These are phyloP conservation scores for Cytospora paraplurivora DNA, from an alignment of 2,329 filamentous ascomycete species.

Conservation along the genomic window DNA sequence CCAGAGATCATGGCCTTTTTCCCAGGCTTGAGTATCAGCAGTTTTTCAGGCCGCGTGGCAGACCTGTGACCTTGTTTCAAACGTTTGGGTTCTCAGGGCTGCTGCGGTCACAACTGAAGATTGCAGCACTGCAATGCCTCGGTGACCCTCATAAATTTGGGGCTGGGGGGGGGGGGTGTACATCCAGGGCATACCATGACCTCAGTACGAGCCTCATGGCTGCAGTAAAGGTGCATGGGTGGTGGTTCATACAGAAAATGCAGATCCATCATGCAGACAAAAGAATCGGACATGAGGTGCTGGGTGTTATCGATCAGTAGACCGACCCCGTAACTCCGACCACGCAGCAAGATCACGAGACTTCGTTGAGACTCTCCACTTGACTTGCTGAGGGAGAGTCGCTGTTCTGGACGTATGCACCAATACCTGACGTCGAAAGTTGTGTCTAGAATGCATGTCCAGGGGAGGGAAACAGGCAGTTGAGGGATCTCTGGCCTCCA, in stretches of 20 bases:
- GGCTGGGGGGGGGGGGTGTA: not conserved
- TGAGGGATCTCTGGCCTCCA: too few relatives aligned
- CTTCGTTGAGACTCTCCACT: too few relatives aligned
- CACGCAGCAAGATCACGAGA: too few relatives aligned
- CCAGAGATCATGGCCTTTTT: not conserved
- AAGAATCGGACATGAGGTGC: too few relatives aligned
- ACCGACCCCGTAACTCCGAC: too few relatives aligned
- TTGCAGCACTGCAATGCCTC: not conserved
- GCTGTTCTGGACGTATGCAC: too few relatives aligned
- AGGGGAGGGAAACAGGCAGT: too few relatives aligned
- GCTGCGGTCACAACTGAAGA: not conserved
- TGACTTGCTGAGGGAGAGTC: too few relatives aligned
- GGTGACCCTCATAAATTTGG: not conserved
- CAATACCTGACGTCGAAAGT: too few relatives aligned
- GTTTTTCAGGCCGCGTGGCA: not conserved
- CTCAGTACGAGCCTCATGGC: not conserved
- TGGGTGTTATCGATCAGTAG: too few relatives aligned
- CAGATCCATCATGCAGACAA: not conserved
- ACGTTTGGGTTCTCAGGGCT: not conserved
- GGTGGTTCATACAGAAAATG: not conserved
- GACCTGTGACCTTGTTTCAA: not conserved
- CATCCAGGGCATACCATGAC: not conserved
- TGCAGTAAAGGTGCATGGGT: not conserved
- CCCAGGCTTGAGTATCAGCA: too few relatives aligned
- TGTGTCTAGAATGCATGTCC: too few relatives aligned